Percentiles rank a stretch among this genome's conserved stretches.
Evolutionary conservation across 805 yeast genomes (phyloP).

Genomic region (Wickerhamomyces bisporus): DNA sequence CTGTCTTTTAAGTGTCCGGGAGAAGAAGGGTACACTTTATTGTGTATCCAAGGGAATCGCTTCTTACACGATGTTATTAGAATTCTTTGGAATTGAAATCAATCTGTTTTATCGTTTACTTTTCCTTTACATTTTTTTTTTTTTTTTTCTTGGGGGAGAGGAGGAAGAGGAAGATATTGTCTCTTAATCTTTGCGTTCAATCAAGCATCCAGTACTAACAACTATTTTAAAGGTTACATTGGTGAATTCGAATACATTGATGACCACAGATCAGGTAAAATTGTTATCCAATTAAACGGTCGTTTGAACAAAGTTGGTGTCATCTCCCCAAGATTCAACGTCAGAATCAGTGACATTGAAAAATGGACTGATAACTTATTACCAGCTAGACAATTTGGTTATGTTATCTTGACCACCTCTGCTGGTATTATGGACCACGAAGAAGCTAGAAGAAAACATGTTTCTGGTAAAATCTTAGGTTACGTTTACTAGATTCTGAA

Average conservation of each 20-base stretch:
- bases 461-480: slow-evolving; percentile 97
- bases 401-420: slow-evolving; percentile 95
- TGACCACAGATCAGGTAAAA: slow-evolving; percentile 98
- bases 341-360: slow-evolving; percentile 91
- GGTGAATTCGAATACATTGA: slow-evolving; percentile 98
- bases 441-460: slow-evolving; percentile 99
- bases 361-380: slow-evolving; percentile 98
- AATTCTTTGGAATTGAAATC: not conserved
- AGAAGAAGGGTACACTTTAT: slow-evolving; percentile 36
- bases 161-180: too few species aligned
- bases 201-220: slow-evolving; percentile 5
- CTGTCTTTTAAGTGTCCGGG: slow-evolving; percentile 98
- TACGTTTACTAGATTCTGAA: slow-evolving; percentile 70
- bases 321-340: slow-evolving; percentile 97
- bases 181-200: too few species aligned
- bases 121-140: slow-evolving; percentile 27
- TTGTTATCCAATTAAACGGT: slow-evolving; percentile 94
- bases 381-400: slow-evolving; percentile 99
- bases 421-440: slow-evolving; percentile 99
- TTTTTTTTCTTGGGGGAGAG: too few species aligned
- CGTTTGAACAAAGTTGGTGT: slow-evolving; percentile 99
- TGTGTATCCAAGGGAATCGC: slow-evolving; percentile 15
- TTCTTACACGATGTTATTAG: slow-evolving; percentile 32
- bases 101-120: slow-evolving; percentile 27
- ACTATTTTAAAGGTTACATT: slow-evolving; percentile 50